Evolutionary conservation across 495 filamentous ascomycete genomes (phyloP).

Genomic region (Penicillium chermesinum): DNA sequence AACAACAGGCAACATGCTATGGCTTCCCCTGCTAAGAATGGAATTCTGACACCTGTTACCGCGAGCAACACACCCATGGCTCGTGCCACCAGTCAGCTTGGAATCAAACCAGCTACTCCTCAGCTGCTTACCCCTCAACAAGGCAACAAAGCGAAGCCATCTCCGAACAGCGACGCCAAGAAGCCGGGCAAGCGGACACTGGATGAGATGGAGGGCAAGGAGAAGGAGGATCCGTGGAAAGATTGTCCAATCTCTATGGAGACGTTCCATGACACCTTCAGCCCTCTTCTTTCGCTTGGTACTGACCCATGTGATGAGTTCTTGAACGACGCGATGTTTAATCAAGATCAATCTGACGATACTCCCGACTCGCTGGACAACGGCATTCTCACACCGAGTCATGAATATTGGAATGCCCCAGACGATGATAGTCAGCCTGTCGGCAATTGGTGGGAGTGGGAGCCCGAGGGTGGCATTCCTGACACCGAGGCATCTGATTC

Average conservation of each 20-base stretch:
- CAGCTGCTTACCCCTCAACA: constrained; percentile 38
- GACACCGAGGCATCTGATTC: neutral
- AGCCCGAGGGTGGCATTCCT: neutral
- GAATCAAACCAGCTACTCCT: constrained; percentile 37
- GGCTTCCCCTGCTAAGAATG: constrained; percentile 32
- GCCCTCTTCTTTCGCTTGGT: constrained; percentile 17
- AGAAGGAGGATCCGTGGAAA: constrained; percentile 36
- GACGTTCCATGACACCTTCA: constrained; percentile 39
- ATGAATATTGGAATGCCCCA: neutral
- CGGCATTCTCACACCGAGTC: constrained; percentile 10
- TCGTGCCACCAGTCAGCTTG: constrained; percentile 35
- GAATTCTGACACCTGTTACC: constrained; percentile 34
- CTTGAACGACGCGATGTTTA: constrained; percentile 41
- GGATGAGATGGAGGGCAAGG: constrained; percentile 13
- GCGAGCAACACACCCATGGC: constrained; percentile 38
- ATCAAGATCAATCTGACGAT: constrained; percentile 31
- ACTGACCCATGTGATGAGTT: constrained; percentile 39
- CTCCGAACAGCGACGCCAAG: constrained; percentile 24
- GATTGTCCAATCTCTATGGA: constrained; percentile 39
- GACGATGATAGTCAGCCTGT: too few relatives aligned
- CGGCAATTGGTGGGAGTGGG: constrained; percentile 1
- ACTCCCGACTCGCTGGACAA: constrained; percentile 40
- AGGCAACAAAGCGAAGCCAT: constrained; percentile 23
- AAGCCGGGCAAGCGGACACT: constrained; percentile 19
- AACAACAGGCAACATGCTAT: constrained; percentile 20